phyloP scores from a whole-genome alignment of 1,284 basidiomycete genomes.

The Calocybe gambosa region DNA sequence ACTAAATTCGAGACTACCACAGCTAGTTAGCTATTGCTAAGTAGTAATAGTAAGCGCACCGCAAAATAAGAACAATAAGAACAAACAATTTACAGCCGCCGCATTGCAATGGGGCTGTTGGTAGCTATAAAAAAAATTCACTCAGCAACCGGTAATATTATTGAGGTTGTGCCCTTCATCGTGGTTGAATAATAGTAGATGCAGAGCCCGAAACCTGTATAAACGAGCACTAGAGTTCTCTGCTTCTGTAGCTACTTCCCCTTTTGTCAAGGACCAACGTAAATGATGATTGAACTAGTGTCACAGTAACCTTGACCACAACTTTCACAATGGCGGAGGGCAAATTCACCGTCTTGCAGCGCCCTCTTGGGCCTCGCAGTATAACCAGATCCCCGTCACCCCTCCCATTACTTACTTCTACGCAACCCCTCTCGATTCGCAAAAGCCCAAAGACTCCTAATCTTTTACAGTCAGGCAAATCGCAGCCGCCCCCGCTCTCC shows the following conservation, averaged over 20 bases:
- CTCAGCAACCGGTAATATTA: neutral
- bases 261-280: slow-evolving; percentile 21
- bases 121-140: neutral
- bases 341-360: slow-evolving; percentile 25
- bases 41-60: no score
- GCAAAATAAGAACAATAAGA: no score
- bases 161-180: neutral
- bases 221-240: slow-evolving; percentile 3
- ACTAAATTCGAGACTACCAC: neutral
- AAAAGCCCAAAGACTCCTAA: slow-evolving; percentile 21
- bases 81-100: neutral
- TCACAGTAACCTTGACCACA: slow-evolving; percentile 24
- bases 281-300: slow-evolving; percentile 18
- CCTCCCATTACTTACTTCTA: slow-evolving; percentile 24
- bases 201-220: slow-evolving; percentile 4
- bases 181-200: slow-evolving; percentile 2
- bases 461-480: slow-evolving; percentile 23
- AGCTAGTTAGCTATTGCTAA: no score
- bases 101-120: neutral
- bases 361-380: slow-evolving; percentile 56
- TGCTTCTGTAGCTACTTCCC: slow-evolving; percentile 18
- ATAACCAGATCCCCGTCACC: slow-evolving; percentile 45
- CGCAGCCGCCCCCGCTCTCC: slow-evolving; percentile 23
- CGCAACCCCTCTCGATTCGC: slow-evolving; percentile 28
- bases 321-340: slow-evolving; percentile 18